Conservation (phyloP, 768 basidiomycete genomes). For the Solioccasus polychromus region DNA sequence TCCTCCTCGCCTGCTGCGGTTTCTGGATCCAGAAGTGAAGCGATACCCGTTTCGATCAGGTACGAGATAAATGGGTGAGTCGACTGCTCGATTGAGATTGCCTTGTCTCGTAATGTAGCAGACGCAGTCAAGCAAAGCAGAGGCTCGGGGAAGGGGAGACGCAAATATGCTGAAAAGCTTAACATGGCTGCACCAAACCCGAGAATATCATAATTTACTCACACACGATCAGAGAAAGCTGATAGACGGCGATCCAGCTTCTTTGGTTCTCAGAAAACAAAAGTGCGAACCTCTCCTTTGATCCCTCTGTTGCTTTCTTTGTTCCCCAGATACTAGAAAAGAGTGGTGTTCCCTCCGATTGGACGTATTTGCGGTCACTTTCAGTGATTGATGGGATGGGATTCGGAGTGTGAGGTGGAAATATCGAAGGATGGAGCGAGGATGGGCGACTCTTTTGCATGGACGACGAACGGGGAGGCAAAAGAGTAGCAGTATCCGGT, state of each 20-base stretch:
- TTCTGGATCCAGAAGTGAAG: conserved; percentile 12
- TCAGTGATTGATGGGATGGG: conserved; percentile 75
- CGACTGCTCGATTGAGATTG: conserved; percentile 45
- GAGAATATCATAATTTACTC: conserved; percentile 31
- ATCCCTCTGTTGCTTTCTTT: conserved; percentile 44
- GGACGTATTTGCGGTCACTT: conserved; percentile 72
- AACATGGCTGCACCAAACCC: background rate
- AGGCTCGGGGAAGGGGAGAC: conserved; percentile 67
- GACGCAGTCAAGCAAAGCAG: conserved; percentile 82
- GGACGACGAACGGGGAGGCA: conserved; percentile 56
- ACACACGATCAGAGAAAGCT: conserved; percentile 77
- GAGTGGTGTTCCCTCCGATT: conserved; percentile 73
- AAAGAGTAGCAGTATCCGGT: conserved; percentile 37
- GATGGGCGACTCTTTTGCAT: conserved; percentile 34
- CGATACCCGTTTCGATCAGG: conserved; percentile 15
- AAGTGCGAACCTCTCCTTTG: conserved; percentile 58
- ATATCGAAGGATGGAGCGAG: conserved; percentile 58
- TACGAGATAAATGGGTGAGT: conserved; percentile 32
- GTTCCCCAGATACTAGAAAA: conserved; percentile 71
- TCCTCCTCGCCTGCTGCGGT: conserved; percentile 1
- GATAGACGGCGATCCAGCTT: conserved; percentile 80
- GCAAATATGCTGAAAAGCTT: conserved; percentile 60
- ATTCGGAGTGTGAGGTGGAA: conserved; percentile 81
- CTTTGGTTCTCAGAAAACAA: conserved; percentile 60
- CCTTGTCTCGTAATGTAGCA: conserved; percentile 83